Conservation (phyloP, 129 eudicot species). For the Pittosporum tobira region DNA sequence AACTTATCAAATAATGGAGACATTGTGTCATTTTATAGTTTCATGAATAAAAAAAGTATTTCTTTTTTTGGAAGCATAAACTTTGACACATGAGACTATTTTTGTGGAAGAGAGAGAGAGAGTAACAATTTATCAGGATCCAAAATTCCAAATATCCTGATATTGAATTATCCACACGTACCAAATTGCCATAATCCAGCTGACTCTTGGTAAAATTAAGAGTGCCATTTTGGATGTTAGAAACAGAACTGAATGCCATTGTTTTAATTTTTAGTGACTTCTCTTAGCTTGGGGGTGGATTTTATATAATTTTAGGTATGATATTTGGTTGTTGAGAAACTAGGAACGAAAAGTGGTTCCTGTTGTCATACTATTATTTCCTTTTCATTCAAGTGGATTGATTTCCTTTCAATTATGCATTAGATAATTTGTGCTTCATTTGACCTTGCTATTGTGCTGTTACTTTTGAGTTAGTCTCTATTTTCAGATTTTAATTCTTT, state of each 20-base stretch:
- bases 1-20: too few relatives aligned
- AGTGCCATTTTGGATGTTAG: background rate
- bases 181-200: background rate
- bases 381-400: background rate
- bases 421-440: background rate
- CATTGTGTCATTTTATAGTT: too few relatives aligned
- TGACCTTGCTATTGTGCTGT: background rate
- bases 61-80: too few relatives aligned
- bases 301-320: background rate
- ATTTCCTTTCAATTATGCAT: background rate
- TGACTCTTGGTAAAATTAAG: background rate
- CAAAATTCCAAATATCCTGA: too few relatives aligned
- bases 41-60: too few relatives aligned
- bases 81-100: too few relatives aligned
- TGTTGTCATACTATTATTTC: too few relatives aligned
- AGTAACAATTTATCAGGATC: too few relatives aligned
- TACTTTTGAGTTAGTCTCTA: background rate
- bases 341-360: background rate
- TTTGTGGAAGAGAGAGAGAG: too few relatives aligned
- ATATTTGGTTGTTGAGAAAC: background rate
- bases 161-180: background rate
- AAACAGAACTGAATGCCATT: background rate
- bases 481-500: background rate
- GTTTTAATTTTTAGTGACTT: background rate
- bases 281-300: background rate